phyloP scores from a whole-genome alignment of 345 rosid genomes.

The Cardamine chenopodiifolia region DNA sequence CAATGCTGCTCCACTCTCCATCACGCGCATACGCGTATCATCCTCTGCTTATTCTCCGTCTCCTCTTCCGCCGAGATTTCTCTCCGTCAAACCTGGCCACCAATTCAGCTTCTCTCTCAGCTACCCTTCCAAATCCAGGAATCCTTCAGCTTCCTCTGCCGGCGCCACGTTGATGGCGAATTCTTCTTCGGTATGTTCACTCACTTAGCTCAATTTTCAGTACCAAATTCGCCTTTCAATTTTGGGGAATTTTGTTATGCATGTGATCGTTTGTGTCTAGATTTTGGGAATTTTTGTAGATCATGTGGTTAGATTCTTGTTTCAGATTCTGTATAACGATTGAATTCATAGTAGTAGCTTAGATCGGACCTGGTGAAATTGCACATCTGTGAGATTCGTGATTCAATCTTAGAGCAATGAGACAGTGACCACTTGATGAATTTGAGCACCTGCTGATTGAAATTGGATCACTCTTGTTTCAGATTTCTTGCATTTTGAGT shows the following conservation, averaged over 20 bases:
- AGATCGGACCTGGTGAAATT: constrained; percentile 10
- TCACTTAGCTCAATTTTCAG: constrained; percentile 23
- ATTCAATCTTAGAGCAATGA: neutral
- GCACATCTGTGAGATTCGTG: neutral
- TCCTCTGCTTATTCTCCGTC: constrained; percentile 24
- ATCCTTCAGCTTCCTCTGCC: constrained; percentile 44
- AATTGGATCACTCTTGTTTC: neutral
- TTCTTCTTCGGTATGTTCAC: constrained; percentile 50
- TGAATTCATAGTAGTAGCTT: constrained; percentile 2
- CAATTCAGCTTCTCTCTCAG: constrained; percentile 30
- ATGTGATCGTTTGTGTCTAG: constrained; percentile 20
- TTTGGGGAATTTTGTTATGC: neutral
- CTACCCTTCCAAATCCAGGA: constrained; percentile 25
- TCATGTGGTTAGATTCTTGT: neutral
- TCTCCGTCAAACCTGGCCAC: constrained; percentile 36
- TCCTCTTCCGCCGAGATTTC: constrained; percentile 45
- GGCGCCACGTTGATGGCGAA: constrained; percentile 57
- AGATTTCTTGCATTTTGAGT: neutral
- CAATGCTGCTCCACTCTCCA: constrained; percentile 35
- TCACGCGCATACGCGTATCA: constrained; percentile 48
- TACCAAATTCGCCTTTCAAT: neutral
- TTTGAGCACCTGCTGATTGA: neutral
- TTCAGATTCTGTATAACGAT: neutral
- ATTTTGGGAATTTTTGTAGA: neutral
- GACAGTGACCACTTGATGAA: neutral